Evolutionary conservation across 1,284 basidiomycete species (phyloP), one percentile per base, ranked within the genome.

Genomic region (Chalciporus sp.): DNA sequence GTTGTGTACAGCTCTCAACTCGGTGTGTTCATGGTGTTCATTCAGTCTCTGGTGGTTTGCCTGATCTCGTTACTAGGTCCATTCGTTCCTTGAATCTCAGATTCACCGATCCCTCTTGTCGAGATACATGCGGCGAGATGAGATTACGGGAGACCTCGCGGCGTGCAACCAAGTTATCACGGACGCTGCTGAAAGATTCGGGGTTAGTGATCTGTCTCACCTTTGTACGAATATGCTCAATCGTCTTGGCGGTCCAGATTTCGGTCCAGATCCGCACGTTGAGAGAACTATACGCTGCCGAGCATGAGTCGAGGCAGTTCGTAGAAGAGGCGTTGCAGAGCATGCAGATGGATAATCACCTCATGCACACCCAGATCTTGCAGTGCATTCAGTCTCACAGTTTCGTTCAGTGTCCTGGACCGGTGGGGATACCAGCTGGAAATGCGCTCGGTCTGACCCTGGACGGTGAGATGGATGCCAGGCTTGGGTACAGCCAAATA

Each of bases 101-200:
- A 75, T 78, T 10, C 78, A 81, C 48, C 74, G 87, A 1, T 86
- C 89, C 0, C 92, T 92, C 73, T 69, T 93, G 58, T 91, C 90
- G 71, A 79, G 88, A 2, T 92, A 91, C 66, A 76, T 92, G 47
- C 86, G 85, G 66, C 80, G 88, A 35, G 85, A 90, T 37, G 87
- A 92, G 59, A 87, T 90, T 42, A 68, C 78, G 19, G 72, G 74
- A 20, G 80, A 80, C 48, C 81, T 90, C 35, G 58, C 66, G 7
- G 74, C 69, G 1, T 90, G 86, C 56, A 77, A 85, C 60, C 73
- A 72, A 2, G 71, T 70, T 6, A 74, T 89, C 10, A 73, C 71
- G 2, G 84, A 88, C 52, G 81, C 83, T n/a, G 56, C 51, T 26
- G 56, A 63, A 17, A 63, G 55, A 41, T 86, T 89, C 60, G 76